These are phyloP conservation scores for Candida dubliniensis DNA, from an alignment of 1,139 yeast genomes.

Conservation along the genomic window DNA sequence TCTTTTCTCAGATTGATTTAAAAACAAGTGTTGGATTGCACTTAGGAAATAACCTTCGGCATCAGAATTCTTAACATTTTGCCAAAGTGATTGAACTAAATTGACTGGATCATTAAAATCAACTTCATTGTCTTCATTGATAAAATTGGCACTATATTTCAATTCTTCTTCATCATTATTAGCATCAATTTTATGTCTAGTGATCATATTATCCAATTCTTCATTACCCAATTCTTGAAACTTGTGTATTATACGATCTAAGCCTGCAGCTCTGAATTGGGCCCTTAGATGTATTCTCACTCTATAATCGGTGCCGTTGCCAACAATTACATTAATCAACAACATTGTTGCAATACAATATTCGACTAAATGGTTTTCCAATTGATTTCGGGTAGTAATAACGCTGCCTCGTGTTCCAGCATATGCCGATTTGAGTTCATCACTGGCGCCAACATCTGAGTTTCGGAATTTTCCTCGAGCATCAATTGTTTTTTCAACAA, in stretches of 20 bases:
- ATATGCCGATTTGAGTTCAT: conserved; percentile 63
- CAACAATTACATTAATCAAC: conserved; percentile 70
- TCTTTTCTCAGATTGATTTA: conserved; percentile 63
- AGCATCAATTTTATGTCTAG: conserved; percentile 63
- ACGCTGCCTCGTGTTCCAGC: conserved; percentile 21
- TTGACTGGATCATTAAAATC: conserved; percentile 78
- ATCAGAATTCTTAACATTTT: conserved; percentile 66
- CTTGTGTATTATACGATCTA: conserved; percentile 59
- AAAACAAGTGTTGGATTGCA: conserved; percentile 79
- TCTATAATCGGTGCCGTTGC: conserved; percentile 62
- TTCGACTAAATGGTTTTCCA: conserved; percentile 72
- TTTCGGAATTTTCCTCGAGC: conserved; percentile 86
- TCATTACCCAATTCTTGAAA: conserved; percentile 65
- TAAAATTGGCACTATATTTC: conserved; percentile 58
- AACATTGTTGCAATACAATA: conserved; percentile 79
- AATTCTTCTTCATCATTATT: conserved; percentile 71
- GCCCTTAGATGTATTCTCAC: conserved; percentile 76
- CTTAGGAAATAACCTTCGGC: conserved; percentile 73
- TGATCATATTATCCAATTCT: conserved; percentile 63
- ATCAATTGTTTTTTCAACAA: conserved; percentile 72
- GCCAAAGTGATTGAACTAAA: conserved; percentile 67
- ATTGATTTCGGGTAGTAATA: conserved; percentile 17
- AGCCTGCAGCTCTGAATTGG: conserved; percentile 75
- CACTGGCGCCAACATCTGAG: conserved; percentile 89
- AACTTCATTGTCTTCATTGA: conserved; percentile 39